Evolutionary conservation across 768 basidiomycete species (phyloP), one percentile per base, ranked within the genome.

Genomic region (Lactarius sp.): DNA sequence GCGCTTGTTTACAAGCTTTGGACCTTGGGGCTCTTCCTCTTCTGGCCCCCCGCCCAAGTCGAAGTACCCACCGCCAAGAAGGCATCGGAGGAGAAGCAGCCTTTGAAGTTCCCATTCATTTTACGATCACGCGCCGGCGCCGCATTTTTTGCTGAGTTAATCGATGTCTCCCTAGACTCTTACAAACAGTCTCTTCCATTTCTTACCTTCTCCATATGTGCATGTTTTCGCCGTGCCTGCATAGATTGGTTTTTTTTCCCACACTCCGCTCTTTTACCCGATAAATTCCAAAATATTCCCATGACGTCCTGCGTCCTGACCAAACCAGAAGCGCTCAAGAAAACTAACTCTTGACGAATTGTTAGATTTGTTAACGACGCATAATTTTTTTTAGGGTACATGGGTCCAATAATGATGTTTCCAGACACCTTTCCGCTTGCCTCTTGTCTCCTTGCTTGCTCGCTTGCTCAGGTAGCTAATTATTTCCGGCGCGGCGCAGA

Each of bases 1-100:
- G 60, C 66, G 66, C 52, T 37, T 68, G 1, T 49, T 68, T 18
- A 64, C 64, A 9, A 66, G 53, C 37, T 56, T 67, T 12, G 64
- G 58, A 2, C 60, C 66, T 2, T 65, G 64, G 64, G 54, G 59
- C 13, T 65, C 49, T 22, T 56, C 59, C 9, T 60, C 59, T 55
- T 55, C 60, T 5, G 59, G 53, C n/a, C 37, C 53, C 14, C 60
- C 64, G 0, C 64, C 64, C 44, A 65, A 65, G 42, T 44, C 41
- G 18, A 65, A 65, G 53, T 41, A 37, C 27, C 33, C 59, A 9
- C 64, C 54, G 1, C 4, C 39, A 22, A 60, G 64, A 49, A 56
- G 64, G 33, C 50, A 65, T 42, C 59, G 58, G 20, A 42, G 63
- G n/a, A 60, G 49, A 22, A 60, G 59, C 18, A 65, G 64, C 49